These are phyloP conservation scores for Carex kokanica DNA, from an alignment of 176 grass and related monocot genomes.

Conservation along the genomic window DNA sequence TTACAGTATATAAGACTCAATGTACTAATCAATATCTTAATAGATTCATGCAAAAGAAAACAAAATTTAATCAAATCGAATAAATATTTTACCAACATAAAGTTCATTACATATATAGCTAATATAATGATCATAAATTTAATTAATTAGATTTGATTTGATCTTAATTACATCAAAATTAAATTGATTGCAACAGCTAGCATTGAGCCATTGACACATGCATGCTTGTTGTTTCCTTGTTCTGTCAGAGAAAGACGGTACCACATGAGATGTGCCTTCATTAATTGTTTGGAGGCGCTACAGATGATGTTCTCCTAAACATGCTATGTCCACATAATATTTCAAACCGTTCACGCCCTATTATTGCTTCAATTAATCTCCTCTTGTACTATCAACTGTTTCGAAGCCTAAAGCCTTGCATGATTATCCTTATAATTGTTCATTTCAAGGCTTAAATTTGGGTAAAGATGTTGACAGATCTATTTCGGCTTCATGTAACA, in stretches of 20 bases:
- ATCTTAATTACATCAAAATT: not conserved
- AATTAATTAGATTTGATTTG: not conserved
- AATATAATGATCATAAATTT: not conserved
- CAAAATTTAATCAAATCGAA: not conserved
- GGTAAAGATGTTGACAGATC: no score
- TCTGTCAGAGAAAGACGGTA: not conserved
- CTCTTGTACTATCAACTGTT: not conserved
- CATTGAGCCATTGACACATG: no score
- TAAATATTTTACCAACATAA: not conserved
- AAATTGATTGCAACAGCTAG: not conserved
- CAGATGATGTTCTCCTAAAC: not conserved
- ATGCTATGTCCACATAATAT: not conserved
- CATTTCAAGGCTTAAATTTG: no score
- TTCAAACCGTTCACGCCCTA: not conserved
- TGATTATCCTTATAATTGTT: no score
- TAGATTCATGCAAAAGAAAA: not conserved
- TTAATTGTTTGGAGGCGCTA: not conserved
- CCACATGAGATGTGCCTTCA: not conserved
- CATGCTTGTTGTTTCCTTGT: constrained; percentile 14
- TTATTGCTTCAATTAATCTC: not conserved
- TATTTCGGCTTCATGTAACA: no score
- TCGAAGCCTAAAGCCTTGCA: not conserved
- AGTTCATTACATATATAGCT: not conserved
- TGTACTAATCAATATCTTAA: not conserved
- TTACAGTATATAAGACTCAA: not conserved